These are phyloP conservation scores for Protomyces inundatus DNA, from an alignment of 1,139 yeast genomes.

Conservation along the genomic window DNA sequence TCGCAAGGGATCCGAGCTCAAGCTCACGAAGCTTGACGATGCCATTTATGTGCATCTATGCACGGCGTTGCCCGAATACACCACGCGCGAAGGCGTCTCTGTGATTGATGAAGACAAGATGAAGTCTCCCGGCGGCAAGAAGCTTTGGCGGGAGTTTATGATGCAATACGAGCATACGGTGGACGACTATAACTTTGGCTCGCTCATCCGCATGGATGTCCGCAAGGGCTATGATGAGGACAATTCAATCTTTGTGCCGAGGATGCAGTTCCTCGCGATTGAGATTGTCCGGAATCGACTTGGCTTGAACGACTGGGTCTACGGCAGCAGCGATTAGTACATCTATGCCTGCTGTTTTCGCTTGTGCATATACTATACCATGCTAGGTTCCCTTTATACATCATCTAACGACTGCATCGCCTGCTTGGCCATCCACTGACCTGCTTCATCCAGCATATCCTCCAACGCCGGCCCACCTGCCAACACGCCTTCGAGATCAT, in stretches of 20 bases:
- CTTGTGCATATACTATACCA: not conserved
- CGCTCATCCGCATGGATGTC: constrained; percentile 69
- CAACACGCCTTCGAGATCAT: constrained; percentile 78
- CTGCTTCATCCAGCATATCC: constrained; percentile 55
- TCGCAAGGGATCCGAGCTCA: constrained; percentile 71
- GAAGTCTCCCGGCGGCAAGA: constrained; percentile 76
- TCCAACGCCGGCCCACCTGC: constrained; percentile 59
- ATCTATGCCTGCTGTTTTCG: not conserved
- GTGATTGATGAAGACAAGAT: constrained; percentile 68
- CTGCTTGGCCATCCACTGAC: constrained; percentile 46
- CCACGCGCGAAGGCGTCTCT: constrained; percentile 49
- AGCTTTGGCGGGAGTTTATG: constrained; percentile 85
- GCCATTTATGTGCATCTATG: constrained; percentile 68
- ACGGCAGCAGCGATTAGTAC: constrained; percentile 31
- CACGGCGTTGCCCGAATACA: constrained; percentile 79
- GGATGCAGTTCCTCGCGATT: constrained; percentile 65
- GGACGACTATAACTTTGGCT: constrained; percentile 93
- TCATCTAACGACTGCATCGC: constrained; percentile 38
- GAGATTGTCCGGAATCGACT: constrained; percentile 89
- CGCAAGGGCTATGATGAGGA: constrained; percentile 73
- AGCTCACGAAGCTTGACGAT: constrained; percentile 49
- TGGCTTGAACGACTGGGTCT: constrained; percentile 89
- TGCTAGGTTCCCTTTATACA: constrained; percentile 1
- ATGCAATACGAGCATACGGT: constrained; percentile 56
- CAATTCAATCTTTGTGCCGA: constrained; percentile 61